Conservation (phyloP, 129 eudicot species). For the Flaveria brownii region DNA sequence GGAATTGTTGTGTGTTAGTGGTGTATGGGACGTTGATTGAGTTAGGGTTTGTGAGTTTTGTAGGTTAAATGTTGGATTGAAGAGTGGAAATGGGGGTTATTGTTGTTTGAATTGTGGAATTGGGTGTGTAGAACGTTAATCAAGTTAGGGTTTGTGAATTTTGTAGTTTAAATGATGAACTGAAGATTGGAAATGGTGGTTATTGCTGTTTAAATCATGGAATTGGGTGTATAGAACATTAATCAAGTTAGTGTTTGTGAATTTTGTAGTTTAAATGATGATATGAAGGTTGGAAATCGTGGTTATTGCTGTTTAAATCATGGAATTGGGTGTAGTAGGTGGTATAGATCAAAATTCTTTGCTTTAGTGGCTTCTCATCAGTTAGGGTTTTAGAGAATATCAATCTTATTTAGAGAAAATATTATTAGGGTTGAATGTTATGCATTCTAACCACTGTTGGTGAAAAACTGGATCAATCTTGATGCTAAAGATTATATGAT, state of each 20-base stretch:
- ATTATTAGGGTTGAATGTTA: background rate
- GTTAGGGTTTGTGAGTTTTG: no score
- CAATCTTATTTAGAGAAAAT: background rate
- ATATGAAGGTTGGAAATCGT: constrained; percentile 6
- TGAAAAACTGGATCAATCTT: background rate
- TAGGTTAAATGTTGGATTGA: no score
- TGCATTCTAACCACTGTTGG: background rate
- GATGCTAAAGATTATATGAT: background rate
- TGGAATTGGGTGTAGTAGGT: background rate
- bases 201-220: background rate
- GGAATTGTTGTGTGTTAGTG: constrained; percentile 7
- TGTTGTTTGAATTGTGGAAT: no score
- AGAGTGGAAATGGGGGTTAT: no score
- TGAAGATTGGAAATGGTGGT: constrained; percentile 6
- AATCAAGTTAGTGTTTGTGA: constrained; percentile 24
- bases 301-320: constrained; percentile 12
- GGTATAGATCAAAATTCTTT: constrained; percentile 6
- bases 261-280: background rate
- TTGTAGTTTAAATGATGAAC: background rate
- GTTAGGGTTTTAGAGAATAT: constrained; percentile 2
- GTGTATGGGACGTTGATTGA: background rate
- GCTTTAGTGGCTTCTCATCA: background rate
- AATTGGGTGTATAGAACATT: background rate
- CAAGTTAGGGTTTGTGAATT: constrained; percentile 25
- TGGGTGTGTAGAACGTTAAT: background rate